Base-by-base conservation (phyloP, 1,139 yeast species). In the Candida sp. region DNA sequence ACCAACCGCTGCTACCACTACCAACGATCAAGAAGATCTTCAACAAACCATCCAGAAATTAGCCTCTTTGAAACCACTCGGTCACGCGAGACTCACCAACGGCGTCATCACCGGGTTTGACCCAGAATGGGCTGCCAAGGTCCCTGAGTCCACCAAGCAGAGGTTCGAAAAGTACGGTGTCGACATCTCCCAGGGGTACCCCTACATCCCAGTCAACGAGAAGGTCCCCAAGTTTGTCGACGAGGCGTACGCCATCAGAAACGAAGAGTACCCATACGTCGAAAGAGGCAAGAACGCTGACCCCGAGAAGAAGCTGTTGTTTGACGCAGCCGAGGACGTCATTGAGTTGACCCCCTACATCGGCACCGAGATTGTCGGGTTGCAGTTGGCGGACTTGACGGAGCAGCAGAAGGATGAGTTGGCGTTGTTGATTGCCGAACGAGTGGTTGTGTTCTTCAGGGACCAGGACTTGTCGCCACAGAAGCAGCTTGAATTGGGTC, bases 341-440 rank as follows among this genome's bases (percentile, higher is more conserved):
- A 71, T 58, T 40, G 56, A 81, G 52, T 67, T 80, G 56, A 78
- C 84, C 44, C 77, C 75, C 52, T 74, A 77, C 53, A 66, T 80
- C 53, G 86, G 86, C 52, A 80, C 85, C n/a, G 85, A 81, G 60
- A 72, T 83, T 59, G 77, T 78, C 47, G 85, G 85, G 2, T 63
- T 82, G 49, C 85, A 83, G 62, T 66, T 82, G 50, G 63, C 67
- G 17, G 82, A 80, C 33, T 71, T 83, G 55, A 70, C 62, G 49
- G 80, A 80, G 56, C 62, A 81, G 58, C 86, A 81, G 57, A 75
- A 72, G 56, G 86, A 81, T 58, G 87, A 75, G 55, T 70, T 75
- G 63, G 80, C 79, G 6, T 63, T 75, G 40, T 70, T 74, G 58
- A 62, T 74, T 49, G 78, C 78, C 30, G 78, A 75, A 55, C 65